Evolutionary conservation across 345 rosid genomes (phyloP).

Genomic region (Citrus hindsii): DNA sequence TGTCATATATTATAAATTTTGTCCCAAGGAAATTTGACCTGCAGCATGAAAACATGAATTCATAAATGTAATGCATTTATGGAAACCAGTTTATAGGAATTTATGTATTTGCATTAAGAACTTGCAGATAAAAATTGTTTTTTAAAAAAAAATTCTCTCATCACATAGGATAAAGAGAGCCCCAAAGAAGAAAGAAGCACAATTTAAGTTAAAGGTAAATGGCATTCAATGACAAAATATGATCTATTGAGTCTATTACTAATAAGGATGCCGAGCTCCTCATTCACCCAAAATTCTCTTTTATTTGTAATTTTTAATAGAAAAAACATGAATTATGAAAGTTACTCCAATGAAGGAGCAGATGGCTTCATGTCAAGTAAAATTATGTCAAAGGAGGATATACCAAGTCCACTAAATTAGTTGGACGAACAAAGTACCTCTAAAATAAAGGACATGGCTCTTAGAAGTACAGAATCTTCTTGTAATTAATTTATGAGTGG

Average conservation of each 20-base stretch:
- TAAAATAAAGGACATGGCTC: not conserved
- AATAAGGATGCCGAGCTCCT: not conserved
- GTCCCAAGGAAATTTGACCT: constrained; percentile 74
- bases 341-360: not conserved
- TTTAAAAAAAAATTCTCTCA: not conserved
- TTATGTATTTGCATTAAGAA: not conserved
- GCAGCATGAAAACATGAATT: constrained; percentile 9
- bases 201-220: not conserved
- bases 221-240: not conserved
- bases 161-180: not conserved
- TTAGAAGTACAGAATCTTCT: not conserved
- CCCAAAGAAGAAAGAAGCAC: not conserved
- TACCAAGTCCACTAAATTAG: not conserved
- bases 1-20: constrained; percentile 59
- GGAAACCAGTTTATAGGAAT: not conserved
- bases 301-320: not conserved
- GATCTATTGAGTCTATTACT: not conserved
- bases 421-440: not conserved
- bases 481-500: not conserved
- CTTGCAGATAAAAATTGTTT: not conserved
- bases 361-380: not conserved
- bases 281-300: not conserved
- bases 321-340: not conserved
- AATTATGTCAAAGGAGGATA: not conserved
- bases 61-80: not conserved